A percentile compares a stretch with the other conserved stretches of the same genome.
These are phyloP conservation scores for Nitzschia palea DNA, from an alignment of 108 stramenopile species.

Conservation along the genomic window DNA sequence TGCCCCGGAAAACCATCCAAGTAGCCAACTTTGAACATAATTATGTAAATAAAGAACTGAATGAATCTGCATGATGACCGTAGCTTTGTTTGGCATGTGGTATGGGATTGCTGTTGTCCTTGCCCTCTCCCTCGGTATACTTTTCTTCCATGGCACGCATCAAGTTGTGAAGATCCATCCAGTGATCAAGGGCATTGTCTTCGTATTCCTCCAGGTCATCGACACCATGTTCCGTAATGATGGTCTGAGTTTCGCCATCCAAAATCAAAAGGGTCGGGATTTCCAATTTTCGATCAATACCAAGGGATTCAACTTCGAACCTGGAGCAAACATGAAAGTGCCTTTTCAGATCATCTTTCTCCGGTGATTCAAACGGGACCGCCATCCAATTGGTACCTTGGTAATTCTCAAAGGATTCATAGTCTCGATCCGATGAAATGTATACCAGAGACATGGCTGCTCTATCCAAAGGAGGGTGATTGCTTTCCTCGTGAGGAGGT, in stretches of 20 bases:
- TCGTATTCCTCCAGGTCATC: constrained; percentile 47
- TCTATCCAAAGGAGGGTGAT: neutral
- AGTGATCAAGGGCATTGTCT: constrained; percentile 40
- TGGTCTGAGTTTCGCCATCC: constrained; percentile 48
- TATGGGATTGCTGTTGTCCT: neutral
- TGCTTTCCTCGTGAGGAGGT: neutral
- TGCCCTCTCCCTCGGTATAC: constrained; percentile 7
- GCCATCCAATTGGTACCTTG: constrained; percentile 45
- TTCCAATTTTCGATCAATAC: constrained; percentile 49
- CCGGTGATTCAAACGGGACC: constrained; percentile 52
- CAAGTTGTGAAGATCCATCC: constrained; percentile 24
- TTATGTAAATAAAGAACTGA: neutral
- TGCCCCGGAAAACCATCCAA: too few relatives aligned
- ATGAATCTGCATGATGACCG: neutral
- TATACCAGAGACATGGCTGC: constrained; percentile 51
- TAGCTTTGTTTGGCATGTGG: neutral
- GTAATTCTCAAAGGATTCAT: constrained; percentile 45
- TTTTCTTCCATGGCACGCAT: constrained; percentile 18
- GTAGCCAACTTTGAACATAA: too few relatives aligned
- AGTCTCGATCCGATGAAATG: constrained; percentile 60
- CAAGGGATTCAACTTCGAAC: constrained; percentile 48
- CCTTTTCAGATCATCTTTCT: constrained; percentile 48
- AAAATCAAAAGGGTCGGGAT: constrained; percentile 69
- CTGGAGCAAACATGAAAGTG: constrained; percentile 58
- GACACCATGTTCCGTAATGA: constrained; percentile 53